A percentile compares a stretch with the other conserved stretches of the same genome.
Evolutionary conservation across 1,139 yeast genomes (phyloP).

Genomic region (Diutina ranongensis): DNA sequence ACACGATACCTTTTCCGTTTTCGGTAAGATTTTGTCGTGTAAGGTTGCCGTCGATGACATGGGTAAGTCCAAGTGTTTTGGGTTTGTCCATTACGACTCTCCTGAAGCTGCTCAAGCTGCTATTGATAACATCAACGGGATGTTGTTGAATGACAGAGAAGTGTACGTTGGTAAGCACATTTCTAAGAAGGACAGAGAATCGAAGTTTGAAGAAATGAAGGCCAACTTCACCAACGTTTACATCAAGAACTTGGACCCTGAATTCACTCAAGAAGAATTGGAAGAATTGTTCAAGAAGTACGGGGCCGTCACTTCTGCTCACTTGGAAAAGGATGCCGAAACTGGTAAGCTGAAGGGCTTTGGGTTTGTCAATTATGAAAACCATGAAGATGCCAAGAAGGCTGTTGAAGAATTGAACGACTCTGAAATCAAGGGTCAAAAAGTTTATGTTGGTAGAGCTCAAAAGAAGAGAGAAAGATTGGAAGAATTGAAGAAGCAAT

Average conservation of each 20-base stretch:
- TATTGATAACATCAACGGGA: constrained; percentile 95
- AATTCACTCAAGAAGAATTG: constrained; percentile 63
- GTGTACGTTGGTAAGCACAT: constrained; percentile 94
- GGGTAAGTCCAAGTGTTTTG: constrained; percentile 92
- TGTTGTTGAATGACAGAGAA: constrained; percentile 94
- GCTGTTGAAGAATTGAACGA: constrained; percentile 93
- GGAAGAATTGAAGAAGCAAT: constrained; percentile 92
- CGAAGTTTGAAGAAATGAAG: constrained; percentile 84
- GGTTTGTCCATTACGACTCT: constrained; percentile 94
- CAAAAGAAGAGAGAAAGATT: constrained; percentile 98
- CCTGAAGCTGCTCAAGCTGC: constrained; percentile 92
- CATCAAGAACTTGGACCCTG: constrained; percentile 78
- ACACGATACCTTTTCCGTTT: constrained; percentile 95
- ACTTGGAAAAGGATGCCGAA: constrained; percentile 71
- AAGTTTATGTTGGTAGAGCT: constrained; percentile 94
- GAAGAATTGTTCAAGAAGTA: constrained; percentile 57
- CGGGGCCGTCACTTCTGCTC: constrained; percentile 80
- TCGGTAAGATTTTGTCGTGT: constrained; percentile 92
- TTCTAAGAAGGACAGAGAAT: constrained; percentile 89
- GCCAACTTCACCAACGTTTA: constrained; percentile 93
- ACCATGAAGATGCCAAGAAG: constrained; percentile 77
- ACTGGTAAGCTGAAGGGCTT: constrained; percentile 85
- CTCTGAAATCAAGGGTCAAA: constrained; percentile 73
- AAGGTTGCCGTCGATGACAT: constrained; percentile 93
- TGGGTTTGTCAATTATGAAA: constrained; percentile 87